Evolutionary conservation across 331 rosid species (phyloP), one percentile per base, ranked within the genome.

Genomic region (Stylosanthes scabra): DNA sequence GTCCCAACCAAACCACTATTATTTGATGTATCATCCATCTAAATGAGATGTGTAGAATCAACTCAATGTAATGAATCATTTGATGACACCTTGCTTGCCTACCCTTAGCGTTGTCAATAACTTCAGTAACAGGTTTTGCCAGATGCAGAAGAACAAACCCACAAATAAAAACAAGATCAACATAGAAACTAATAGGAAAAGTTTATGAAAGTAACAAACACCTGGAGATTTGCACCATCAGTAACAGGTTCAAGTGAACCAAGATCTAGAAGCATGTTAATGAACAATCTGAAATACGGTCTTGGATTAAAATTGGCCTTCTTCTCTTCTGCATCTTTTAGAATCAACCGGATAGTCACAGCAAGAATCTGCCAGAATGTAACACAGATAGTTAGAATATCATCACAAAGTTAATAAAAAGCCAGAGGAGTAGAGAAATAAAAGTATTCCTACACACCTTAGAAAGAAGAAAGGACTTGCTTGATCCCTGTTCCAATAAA

Each of bases 221-320:
- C 99, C 99, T 90, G 98, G 72, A 88, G 84, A 85, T 88, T 95
- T 76, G 98, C 93, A 82, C 97, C 98, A 72, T 92, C 98, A 59
- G 79, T 70, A 74, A 88, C 86, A 16, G 97, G 92, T 55, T 95
- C 99, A 77, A 90, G 81, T 49, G 96, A 87, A 47, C 98, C 92
- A 72, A 95, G 96, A 82, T 95, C 99, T 60, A 82, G 83, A 74
- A 95, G 89, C 98, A 97, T 92, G 70, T 88, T 87, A 63, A 95
- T 84, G 68, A 92, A 88, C 89, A 95, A 83, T 90, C 99, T 92
- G 77, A 92, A 95, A 79, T 82, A 92, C 11, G 98, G 99, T 66
- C 99, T 87, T 40, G 93, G 88, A 79, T 90, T 95, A 75, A 92
- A 92, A n/a, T 91, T 83, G 11, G 83, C 72, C 83, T 95, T 90